A percentile compares a stretch with the other conserved stretches of the same genome.
Evolutionary conservation across 2,329 filamentous ascomycete species (phyloP).

Genomic region (Penicillium sp.): DNA sequence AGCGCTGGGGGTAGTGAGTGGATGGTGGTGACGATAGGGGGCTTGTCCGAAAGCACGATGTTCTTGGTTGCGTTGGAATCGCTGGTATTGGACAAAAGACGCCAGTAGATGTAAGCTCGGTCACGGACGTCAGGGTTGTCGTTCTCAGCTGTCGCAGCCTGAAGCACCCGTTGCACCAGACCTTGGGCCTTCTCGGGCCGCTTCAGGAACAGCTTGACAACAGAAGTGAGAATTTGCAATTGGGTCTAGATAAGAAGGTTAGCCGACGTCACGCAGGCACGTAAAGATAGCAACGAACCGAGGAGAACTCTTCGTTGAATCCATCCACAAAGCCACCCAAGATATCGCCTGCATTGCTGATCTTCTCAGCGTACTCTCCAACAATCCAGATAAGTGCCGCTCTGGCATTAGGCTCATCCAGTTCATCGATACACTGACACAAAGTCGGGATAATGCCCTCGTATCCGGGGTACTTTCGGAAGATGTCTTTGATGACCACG

Average conservation of each 20-base stretch:
- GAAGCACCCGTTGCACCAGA: constrained; percentile 90
- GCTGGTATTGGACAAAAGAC: constrained; percentile 75
- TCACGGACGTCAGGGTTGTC: constrained; percentile 98
- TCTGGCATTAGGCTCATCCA: constrained; percentile 90
- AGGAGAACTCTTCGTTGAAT: constrained; percentile 95
- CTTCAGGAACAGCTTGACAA: constrained; percentile 96
- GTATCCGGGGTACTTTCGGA: constrained; percentile 95
- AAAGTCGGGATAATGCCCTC: constrained; percentile 96
- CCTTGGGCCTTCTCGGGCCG: constrained; percentile 90
- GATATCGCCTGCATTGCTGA: constrained; percentile 97
- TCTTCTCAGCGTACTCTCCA: constrained; percentile 98
- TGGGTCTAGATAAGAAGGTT: constrained; percentile 67
- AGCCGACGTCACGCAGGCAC: constrained; percentile 19
- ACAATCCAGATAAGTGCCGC: constrained; percentile 98
- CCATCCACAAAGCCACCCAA: constrained; percentile 86
- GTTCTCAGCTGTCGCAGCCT: constrained; percentile 88
- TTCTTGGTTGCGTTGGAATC: constrained; percentile 90
- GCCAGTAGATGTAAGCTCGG: constrained; percentile 97
- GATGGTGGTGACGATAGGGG: constrained; percentile 91
- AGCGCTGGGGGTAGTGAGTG: constrained; percentile 80
- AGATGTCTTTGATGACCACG: constrained; percentile 98
- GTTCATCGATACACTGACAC: constrained; percentile 93
- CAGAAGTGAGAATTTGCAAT: constrained; percentile 92
- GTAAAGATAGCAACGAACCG: constrained; percentile 56
- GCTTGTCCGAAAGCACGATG: constrained; percentile 91